Evolutionary conservation across 305 asterid genomes (phyloP), one percentile per base, ranked within the genome.

Genomic region (Rubia occidens): DNA sequence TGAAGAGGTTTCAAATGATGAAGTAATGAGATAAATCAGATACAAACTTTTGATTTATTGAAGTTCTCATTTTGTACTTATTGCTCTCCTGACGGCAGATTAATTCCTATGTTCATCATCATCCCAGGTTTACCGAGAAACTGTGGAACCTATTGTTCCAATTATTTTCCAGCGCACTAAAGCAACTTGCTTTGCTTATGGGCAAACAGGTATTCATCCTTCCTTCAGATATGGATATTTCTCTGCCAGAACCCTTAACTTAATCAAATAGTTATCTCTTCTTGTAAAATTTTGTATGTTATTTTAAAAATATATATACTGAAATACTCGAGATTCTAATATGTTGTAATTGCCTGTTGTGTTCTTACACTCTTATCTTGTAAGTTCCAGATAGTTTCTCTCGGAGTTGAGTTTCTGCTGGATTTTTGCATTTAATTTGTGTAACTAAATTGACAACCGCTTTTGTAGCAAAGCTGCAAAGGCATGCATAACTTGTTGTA

Each of bases 131-230:
- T 94, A 94, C 78, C 91, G 74, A 77, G 97, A 94, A 82, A 94
- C 99, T 24, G 96, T 94, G 49, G 97, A 94, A 82, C 99, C 96
- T 32, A 91, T 94, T 78, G 89, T 94, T 76, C 99, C 97, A 6
- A 94, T 91, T 59, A 94, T 94, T 75, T 94, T 94, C 77, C 96
- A 94, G 73, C 96, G 97, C 71, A 89, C 97, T 64, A 94, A 94
- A 88, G 99, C 99, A 68, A 94, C 99, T 73, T 94, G 99, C 86
- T 94, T 94, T 60, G 99, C 99, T 26, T 94, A 94, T 86, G 99
- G 99, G 45, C 99, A 94, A 84, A 94, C 99, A 79, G 99, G 99
- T 88, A 80, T 75, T 65, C 73, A 29, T 49, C 70, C 71, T 61
- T 67, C 66, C 64, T 71, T 70, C 29, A 11, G 29, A 8, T 47